Evolutionary conservation across 352 stramenopile genomes (phyloP).

Genomic region (Globisporangium camurandrum): DNA sequence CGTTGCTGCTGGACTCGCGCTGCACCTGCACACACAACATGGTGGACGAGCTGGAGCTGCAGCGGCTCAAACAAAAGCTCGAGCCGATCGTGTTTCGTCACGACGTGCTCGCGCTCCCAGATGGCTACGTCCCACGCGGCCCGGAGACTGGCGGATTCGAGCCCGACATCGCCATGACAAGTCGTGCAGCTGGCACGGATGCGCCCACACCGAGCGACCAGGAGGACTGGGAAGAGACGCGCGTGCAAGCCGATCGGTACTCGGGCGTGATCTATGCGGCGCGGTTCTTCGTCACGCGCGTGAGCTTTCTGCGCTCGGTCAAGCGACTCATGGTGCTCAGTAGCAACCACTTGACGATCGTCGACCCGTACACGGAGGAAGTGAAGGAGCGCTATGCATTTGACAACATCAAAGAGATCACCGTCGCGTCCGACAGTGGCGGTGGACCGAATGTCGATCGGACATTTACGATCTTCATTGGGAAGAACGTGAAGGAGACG

Average conservation of each 20-base stretch:
- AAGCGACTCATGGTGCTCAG: conserved; percentile 80
- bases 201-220: conserved; percentile 14
- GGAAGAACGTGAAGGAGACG: conserved; percentile 82
- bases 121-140: conserved; percentile 60
- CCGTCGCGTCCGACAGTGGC: conserved; percentile 56
- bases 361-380: conserved; percentile 81
- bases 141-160: conserved; percentile 60
- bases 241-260: conserved; percentile 60
- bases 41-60: conserved; percentile 54
- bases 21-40: background rate
- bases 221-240: conserved; percentile 32
- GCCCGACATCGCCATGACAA: conserved; percentile 23
- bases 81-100: conserved; percentile 45
- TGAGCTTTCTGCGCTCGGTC: conserved; percentile 71
- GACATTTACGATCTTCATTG: conserved; percentile 78
- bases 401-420: conserved; percentile 87
- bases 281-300: conserved; percentile 80
- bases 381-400: conserved; percentile 84
- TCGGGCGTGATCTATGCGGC: conserved; percentile 77
- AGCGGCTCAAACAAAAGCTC: conserved; percentile 53
- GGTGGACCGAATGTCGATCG: conserved; percentile 55
- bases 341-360: conserved; percentile 70
- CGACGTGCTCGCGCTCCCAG: conserved; percentile 42
- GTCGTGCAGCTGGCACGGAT: conserved; percentile 10
- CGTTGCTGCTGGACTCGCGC: background rate